phyloP scores from a whole-genome alignment of 345 rosid species.

The Populus euphratica region DNA sequence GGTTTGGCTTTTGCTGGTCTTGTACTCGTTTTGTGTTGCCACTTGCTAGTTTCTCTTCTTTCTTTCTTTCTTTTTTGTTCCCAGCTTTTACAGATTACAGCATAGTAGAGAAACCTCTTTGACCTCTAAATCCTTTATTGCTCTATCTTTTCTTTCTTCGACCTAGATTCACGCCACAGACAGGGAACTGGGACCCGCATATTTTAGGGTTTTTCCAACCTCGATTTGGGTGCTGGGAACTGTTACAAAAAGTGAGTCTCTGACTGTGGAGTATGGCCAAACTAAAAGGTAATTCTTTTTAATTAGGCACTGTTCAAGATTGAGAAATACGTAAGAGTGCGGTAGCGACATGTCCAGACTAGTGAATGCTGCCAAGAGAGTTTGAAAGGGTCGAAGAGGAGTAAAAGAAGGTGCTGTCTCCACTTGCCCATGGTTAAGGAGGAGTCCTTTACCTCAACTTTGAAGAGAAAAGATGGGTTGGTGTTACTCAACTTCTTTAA shows the following conservation, averaged over 20 bases:
- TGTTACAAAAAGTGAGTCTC: conserved; percentile 12
- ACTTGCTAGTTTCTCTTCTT: not conserved
- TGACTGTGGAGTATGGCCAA: not conserved
- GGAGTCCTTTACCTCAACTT: no score
- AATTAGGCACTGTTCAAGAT: no score
- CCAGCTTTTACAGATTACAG: not conserved
- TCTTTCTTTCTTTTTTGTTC: not conserved
- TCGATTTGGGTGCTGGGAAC: conserved; percentile 13
- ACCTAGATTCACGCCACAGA: conserved; percentile 23
- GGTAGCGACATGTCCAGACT: no score
- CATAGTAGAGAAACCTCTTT: not conserved
- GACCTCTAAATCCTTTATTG: not conserved
- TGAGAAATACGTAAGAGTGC: not conserved
- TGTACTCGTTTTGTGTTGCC: no score
- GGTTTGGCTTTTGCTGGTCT: not conserved
- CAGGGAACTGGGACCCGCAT: conserved; percentile 14
- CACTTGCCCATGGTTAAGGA: no score
- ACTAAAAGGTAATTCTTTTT: conserved; percentile 3
- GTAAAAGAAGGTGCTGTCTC: no score
- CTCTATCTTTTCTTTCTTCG: not conserved
- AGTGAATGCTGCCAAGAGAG: no score
- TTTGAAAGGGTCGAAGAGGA: no score
- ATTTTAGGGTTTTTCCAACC: not conserved
- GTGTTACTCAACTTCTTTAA: no score
- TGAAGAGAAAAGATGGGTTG: not conserved